phyloP scores from a whole-genome alignment of 108 stramenopile species.

The Parmales sp. region DNA sequence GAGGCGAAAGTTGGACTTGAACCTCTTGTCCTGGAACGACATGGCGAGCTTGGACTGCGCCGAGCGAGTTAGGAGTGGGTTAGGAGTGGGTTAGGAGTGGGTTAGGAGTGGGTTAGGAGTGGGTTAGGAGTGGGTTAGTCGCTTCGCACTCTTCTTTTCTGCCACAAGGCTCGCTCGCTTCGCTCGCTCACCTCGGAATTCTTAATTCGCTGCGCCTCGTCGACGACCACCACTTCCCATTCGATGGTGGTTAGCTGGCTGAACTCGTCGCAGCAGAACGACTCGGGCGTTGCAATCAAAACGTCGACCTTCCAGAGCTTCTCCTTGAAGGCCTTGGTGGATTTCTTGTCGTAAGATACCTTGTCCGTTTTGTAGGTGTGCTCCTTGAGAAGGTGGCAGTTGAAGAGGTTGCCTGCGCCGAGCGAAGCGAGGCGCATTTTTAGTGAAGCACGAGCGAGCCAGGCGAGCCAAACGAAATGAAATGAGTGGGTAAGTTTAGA shows the following conservation, averaged over 20 bases:
- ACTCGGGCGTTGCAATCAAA: slow-evolving; percentile 82
- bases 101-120: neutral
- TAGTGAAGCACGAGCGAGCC: no score
- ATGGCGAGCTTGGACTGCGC: slow-evolving; percentile 64
- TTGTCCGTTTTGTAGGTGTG: neutral
- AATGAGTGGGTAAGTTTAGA: no score
- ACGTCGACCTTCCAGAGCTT: slow-evolving; percentile 38
- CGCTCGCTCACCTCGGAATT: slow-evolving; percentile 49
- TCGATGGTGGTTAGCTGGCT: slow-evolving; percentile 51
- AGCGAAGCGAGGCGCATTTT: no score
- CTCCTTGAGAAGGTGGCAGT: no score
- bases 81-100: neutral
- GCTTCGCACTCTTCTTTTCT: neutral
- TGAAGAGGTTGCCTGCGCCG: no score
- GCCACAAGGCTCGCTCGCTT: no score
- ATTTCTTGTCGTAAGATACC: neutral
- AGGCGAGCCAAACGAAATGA: no score
- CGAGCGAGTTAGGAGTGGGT: neutral
- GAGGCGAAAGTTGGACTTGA: slow-evolving; percentile 61
- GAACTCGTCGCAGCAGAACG: slow-evolving; percentile 67
- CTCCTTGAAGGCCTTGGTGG: neutral
- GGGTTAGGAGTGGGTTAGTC: neutral
- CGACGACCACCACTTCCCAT: slow-evolving; percentile 88
- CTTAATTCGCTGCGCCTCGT: slow-evolving; percentile 94
- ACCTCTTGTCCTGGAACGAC: slow-evolving; percentile 59